These are phyloP conservation scores for Aspergillus sp. DNA, from an alignment of 2,329 filamentous ascomycete genomes.

Conservation along the genomic window DNA sequence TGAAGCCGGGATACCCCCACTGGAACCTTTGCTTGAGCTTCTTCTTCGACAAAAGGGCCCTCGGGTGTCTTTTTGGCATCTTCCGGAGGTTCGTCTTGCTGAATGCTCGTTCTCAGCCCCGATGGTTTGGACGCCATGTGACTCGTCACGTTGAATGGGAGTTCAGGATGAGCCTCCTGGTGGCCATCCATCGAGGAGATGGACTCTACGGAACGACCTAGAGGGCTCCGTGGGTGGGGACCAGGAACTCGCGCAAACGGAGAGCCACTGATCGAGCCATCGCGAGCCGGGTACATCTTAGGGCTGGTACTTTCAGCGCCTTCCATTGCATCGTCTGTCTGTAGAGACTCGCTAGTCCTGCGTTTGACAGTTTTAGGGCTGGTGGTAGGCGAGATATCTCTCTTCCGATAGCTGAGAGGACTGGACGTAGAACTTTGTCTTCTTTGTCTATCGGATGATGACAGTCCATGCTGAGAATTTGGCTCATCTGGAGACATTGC, in stretches of 20 bases:
- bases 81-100: constrained; percentile 16
- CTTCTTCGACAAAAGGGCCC: constrained; percentile 24
- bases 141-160: constrained; percentile 13
- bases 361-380: constrained; percentile 27
- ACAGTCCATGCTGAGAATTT: constrained; percentile 17
- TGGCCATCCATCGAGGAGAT: constrained; percentile 20
- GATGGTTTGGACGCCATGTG: constrained; percentile 24
- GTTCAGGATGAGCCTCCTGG: constrained; percentile 19
- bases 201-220: constrained; percentile 30
- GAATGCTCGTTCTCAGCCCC: constrained; percentile 23
- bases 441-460: constrained; percentile 15
- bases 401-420: constrained; percentile 22
- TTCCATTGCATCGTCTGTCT: constrained; percentile 22
- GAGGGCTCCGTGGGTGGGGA: constrained; percentile 25
- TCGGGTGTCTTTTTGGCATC: constrained; percentile 11
- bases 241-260: constrained; percentile 47
- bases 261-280: constrained; percentile 46
- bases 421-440: constrained; percentile 10
- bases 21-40: constrained; percentile 60
- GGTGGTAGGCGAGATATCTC: constrained; percentile 30
- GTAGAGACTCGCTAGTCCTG: constrained; percentile 24
- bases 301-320: constrained; percentile 21
- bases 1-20: constrained; percentile 91
- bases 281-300: constrained; percentile 24
- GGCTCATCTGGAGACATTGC: constrained; percentile 18